These are phyloP conservation scores for Paulownia fortunei DNA, from an alignment of 257 asterid species.

Conservation along the genomic window DNA sequence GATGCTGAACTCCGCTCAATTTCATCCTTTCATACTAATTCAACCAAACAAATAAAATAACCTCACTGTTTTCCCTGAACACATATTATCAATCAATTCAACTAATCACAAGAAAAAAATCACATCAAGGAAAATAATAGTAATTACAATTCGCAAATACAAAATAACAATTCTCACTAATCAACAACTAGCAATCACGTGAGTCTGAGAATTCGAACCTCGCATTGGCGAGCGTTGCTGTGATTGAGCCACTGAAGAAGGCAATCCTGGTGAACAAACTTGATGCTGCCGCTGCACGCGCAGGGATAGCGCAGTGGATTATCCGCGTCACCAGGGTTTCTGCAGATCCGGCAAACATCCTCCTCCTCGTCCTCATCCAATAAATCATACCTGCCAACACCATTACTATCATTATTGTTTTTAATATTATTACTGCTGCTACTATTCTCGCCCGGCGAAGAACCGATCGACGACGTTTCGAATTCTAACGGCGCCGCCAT, in stretches of 20 bases:
- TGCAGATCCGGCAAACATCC: slow-evolving; percentile 98
- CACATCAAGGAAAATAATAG: neutral
- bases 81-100: slow-evolving; percentile 14
- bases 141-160: neutral
- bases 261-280: slow-evolving; percentile 96
- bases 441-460: slow-evolving; percentile 45
- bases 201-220: slow-evolving; percentile 51
- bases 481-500: slow-evolving; percentile 43
- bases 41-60: neutral
- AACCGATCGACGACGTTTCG: slow-evolving; percentile 52
- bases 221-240: slow-evolving; percentile 98
- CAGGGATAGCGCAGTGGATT: slow-evolving; percentile 94
- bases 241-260: slow-evolving; percentile 99
- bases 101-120: neutral
- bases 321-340: slow-evolving; percentile 90
- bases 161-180: neutral
- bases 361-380: slow-evolving; percentile 91
- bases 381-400: slow-evolving; percentile 52
- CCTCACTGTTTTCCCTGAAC: neutral
- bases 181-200: slow-evolving; percentile 7
- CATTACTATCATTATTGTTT: slow-evolving; percentile 23
- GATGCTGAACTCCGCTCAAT: neutral
- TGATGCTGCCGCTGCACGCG: slow-evolving; percentile 98
- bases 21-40: neutral
- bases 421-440: slow-evolving; percentile 31